Conservation (phyloP, 225 moss, liverwort and hornwort genomes). For the Pleurozium schreberi region DNA sequence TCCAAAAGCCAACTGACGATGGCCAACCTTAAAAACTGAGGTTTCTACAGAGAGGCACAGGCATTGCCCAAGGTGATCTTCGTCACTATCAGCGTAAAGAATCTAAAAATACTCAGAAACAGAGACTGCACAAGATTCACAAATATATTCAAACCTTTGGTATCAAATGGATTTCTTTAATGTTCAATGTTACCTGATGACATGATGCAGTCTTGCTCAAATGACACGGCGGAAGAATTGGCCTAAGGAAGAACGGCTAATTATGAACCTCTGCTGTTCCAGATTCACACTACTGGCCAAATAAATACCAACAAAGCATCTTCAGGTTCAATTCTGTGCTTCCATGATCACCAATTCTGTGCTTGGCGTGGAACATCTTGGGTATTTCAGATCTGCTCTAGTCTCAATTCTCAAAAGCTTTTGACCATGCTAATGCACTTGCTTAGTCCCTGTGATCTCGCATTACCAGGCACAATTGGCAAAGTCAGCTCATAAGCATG, state of each 20-base stretch:
- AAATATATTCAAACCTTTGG: background rate
- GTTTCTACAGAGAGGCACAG: background rate
- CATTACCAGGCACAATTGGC: background rate
- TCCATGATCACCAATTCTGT: background rate
- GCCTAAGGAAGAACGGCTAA: background rate
- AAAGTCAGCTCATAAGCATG: background rate
- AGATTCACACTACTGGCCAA: background rate
- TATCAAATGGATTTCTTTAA: background rate
- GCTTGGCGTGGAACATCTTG: background rate
- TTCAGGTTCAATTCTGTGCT: background rate
- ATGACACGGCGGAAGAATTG: background rate
- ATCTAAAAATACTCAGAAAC: background rate
- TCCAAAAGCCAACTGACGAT: background rate
- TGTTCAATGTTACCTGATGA: background rate
- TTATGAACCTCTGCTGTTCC: background rate
- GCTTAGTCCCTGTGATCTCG: background rate
- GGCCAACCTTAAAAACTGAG: background rate
- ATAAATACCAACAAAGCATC: background rate
- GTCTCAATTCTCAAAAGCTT: background rate
- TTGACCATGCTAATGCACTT: background rate
- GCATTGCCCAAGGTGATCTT: background rate
- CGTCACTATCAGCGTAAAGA: background rate
- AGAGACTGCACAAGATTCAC: background rate
- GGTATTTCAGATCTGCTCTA: background rate
- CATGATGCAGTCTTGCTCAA: background rate